Percentiles rank a stretch among this genome's conserved stretches.
Evolutionary conservation across 2,329 filamentous ascomycete species (phyloP).

Genomic region (Pseudogymnoascus sp.): DNA sequence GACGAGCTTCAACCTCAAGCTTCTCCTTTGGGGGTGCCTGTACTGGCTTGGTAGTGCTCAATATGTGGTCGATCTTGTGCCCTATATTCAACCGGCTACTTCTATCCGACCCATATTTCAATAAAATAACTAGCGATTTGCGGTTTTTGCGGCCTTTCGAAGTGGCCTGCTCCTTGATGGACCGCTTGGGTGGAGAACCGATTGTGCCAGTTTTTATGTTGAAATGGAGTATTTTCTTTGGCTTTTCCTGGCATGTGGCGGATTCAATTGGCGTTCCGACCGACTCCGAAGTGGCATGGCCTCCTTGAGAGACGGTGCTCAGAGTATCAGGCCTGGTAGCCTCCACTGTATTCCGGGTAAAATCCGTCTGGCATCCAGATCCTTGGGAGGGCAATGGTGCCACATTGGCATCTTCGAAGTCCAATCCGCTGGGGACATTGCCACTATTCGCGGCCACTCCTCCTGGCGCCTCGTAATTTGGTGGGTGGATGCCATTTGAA

Average conservation of each 20-base stretch:
- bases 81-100: constrained; percentile 42
- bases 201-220: constrained; percentile 54
- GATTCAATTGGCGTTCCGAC: neutral
- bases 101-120: constrained; percentile 50
- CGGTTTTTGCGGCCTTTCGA: constrained; percentile 31
- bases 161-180: constrained; percentile 11
- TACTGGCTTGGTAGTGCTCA: constrained; percentile 26
- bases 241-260: constrained; percentile 23
- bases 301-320: neutral
- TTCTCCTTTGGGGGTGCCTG: constrained; percentile 14
- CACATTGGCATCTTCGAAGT: neutral
- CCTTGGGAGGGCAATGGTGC: neutral
- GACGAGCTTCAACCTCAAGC: neutral
- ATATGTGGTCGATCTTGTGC: constrained; percentile 53
- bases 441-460: neutral
- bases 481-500: neutral
- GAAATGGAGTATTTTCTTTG: constrained; percentile 45
- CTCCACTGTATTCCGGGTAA: neutral
- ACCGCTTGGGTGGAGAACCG: constrained; percentile 45
- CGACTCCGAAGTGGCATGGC: neutral
- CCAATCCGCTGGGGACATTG: neutral
- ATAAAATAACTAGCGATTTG: constrained; percentile 39
- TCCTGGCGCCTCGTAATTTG: neutral
- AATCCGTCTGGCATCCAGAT: neutral
- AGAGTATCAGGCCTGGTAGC: neutral